These are phyloP conservation scores for Phaeosphaeria sp. DNA, from an alignment of 2,329 filamentous ascomycete species.

Conservation along the genomic window DNA sequence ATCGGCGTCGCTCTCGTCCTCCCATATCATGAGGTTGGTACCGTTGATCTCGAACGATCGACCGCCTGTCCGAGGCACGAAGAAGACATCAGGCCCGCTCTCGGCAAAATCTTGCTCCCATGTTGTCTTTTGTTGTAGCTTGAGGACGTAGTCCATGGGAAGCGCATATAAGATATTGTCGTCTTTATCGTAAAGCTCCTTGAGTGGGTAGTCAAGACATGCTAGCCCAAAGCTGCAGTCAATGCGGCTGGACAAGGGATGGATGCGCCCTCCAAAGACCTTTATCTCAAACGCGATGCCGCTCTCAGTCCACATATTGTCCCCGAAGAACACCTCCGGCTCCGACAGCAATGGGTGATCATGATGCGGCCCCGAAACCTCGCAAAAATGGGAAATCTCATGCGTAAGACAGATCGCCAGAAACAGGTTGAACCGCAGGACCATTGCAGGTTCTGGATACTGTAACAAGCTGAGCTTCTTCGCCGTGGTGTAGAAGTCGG, in stretches of 20 bases:
- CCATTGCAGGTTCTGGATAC: conserved; percentile 49
- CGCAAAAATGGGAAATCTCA: conserved; percentile 51
- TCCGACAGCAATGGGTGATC: conserved; percentile 43
- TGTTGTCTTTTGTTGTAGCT: conserved; percentile 46
- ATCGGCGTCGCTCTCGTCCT: conserved; percentile 47
- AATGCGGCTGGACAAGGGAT: conserved; percentile 47
- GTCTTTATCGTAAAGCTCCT: conserved; percentile 46
- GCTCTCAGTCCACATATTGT: conserved; percentile 50
- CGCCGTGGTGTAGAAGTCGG: conserved; percentile 50
- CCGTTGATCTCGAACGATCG: conserved; percentile 46
- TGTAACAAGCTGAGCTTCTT: conserved; percentile 46
- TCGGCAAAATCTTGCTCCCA: conserved; percentile 46
- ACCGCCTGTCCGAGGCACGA: conserved; percentile 49
- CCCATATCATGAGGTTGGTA: conserved; percentile 50
- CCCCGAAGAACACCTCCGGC: conserved; percentile 48
- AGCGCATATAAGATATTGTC: conserved; percentile 48
- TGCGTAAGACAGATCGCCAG: conserved; percentile 48
- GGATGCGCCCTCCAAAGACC: conserved; percentile 48
- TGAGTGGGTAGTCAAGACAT: conserved; percentile 44
- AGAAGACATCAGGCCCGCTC: conserved; percentile 32
- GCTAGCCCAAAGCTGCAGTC: conserved; percentile 49
- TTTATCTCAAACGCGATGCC: conserved; percentile 50
- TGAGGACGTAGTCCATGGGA: conserved; percentile 49
- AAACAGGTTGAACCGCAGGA: conserved; percentile 50
- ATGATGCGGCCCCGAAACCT: conserved; percentile 47